Base-by-base conservation (phyloP, 805 yeast genomes). In the Candida palmyrensis region DNA sequence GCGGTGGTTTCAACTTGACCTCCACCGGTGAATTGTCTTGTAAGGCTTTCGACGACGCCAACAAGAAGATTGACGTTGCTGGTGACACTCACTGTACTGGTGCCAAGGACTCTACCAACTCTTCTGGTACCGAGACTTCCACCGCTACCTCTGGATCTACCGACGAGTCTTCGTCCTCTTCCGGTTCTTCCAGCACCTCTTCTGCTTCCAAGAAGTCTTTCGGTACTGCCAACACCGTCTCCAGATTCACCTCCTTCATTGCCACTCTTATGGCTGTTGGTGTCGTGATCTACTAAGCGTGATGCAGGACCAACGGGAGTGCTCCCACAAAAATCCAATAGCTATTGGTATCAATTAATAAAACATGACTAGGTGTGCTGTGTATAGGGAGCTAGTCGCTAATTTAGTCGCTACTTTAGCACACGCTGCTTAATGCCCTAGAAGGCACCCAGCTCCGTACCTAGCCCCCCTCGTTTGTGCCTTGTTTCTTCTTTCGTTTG, bases 1-100 rank as follows among this genome's bases (percentile, higher is more conserved):
- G 77, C 59, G 98, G 98, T 77, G 96, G 95, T 63, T 94, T 89
- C 67, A 67, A 68, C 55, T 73, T 92, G 55, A 82, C 81, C 58
- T 73, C 96, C 40, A 57, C 66, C 38, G 82, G 85, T 57, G 81
- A 82, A 53, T 79, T 86, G 66, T 78, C 87, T 66, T 92, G 98
- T 78, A 59, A 71, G 42, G 68, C 73, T 35, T 86, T 89, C 71
- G 75, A 82, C 61, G 52, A 62, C 35, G 75, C 86, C 57, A 79
- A 85, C 74, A 62, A 68, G 54, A 71, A 73, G 51, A 94, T 95
- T 66, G 84, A 74, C 59, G 79, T 92, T 63, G 87, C 80, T 69
- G 98, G 98, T 77, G 87, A 86, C 71, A 70, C 77, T 51, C 73
- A 63, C 51, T 84, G 94, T 71, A 71, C 73, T 49, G 83, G 79